A percentile compares a stretch with the other conserved stretches of the same genome.
Conservation (phyloP, 2,329 filamentous ascomycete genomes). For the Fusarium papillatum region DNA sequence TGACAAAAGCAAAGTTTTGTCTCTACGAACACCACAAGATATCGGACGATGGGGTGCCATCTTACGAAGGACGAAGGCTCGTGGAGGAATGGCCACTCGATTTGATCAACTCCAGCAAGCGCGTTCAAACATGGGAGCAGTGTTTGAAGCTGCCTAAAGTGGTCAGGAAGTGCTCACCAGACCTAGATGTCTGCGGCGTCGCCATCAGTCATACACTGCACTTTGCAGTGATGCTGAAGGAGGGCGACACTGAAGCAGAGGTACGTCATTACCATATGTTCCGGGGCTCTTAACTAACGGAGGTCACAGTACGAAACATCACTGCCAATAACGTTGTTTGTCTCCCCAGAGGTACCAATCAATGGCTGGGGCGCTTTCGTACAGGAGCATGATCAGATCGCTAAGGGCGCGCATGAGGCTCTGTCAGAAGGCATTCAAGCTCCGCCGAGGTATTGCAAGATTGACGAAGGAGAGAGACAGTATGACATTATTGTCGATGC, state of each 20-base stretch:
- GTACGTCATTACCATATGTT: background rate
- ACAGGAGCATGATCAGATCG: background rate
- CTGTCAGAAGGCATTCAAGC: constrained; percentile 10
- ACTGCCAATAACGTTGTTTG: constrained; percentile 1
- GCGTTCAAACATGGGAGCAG: constrained; percentile 8
- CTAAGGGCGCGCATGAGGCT: background rate
- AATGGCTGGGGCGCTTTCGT: constrained; percentile 11
- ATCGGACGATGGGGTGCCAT: background rate
- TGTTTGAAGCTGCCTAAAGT: background rate
- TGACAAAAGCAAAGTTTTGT: background rate
- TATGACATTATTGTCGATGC: background rate
- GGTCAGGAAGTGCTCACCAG: constrained; percentile 6
- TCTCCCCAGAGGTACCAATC: constrained; percentile 14
- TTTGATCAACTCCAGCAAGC: background rate
- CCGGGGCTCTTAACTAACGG: background rate
- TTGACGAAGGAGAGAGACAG: background rate
- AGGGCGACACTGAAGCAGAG: background rate
- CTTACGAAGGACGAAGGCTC: background rate
- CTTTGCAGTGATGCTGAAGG: background rate
- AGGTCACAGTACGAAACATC: background rate
- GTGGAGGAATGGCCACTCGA: constrained; percentile 5
- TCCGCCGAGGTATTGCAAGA: constrained; percentile 1
- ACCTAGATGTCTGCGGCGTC: constrained; percentile 1
- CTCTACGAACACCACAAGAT: background rate
- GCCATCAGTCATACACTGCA: constrained; percentile 8